phyloP scores from a whole-genome alignment of 345 rosid genomes.

The Nasturtium officinale region DNA sequence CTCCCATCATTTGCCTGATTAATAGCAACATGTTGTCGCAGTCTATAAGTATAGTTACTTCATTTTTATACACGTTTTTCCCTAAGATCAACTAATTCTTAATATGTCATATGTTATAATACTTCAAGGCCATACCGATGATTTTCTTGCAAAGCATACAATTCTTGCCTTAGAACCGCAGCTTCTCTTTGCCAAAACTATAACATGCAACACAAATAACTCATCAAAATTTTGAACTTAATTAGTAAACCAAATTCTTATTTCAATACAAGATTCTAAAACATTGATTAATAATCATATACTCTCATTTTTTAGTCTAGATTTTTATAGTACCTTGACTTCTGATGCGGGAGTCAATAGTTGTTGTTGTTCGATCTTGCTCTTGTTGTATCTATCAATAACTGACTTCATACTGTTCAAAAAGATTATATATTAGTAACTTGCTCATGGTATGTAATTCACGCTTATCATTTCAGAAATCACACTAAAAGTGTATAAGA shows the following conservation, averaged over 20 bases:
- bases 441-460: constrained; percentile 12
- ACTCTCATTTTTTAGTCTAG: background rate
- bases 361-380: constrained; percentile 66
- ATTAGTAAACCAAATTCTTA: background rate
- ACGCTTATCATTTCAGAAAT: constrained; percentile 4
- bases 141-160: constrained; percentile 63
- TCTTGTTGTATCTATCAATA: constrained; percentile 63
- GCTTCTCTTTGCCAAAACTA: constrained; percentile 80
- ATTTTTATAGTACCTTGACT: constrained; percentile 65
- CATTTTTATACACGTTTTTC: background rate
- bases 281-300: background rate
- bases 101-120: background rate
- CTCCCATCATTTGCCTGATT: constrained; percentile 71
- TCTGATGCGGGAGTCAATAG: constrained; percentile 58
- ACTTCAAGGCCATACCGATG: constrained; percentile 50
- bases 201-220: constrained; percentile 17
- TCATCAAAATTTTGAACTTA: constrained; percentile 8
- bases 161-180: constrained; percentile 60
- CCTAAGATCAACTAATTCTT: background rate
- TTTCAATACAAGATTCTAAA: background rate
- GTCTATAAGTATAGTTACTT: background rate
- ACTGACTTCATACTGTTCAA: constrained; percentile 64
- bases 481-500: background rate
- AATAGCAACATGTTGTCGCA: constrained; percentile 12
- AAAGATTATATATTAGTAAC: constrained; percentile 25